A percentile compares a stretch with the other conserved stretches of the same genome.
phyloP scores from a whole-genome alignment of 2,329 filamentous ascomycete genomes.

The Parastagonospora nodorum region DNA sequence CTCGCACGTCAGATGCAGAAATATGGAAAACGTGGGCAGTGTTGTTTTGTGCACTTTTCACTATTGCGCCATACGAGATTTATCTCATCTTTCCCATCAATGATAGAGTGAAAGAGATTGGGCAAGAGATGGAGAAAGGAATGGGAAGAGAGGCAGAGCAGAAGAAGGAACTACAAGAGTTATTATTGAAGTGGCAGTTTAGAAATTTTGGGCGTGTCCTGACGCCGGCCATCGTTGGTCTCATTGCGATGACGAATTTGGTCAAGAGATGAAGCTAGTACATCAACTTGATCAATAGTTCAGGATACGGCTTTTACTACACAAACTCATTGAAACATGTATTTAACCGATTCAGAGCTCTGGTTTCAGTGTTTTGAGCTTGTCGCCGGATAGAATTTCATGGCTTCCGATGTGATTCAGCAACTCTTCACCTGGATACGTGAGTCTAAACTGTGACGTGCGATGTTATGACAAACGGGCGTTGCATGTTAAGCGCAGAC shows the following conservation, averaged over 20 bases:
- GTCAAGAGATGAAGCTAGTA: neutral
- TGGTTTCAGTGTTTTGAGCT: no score
- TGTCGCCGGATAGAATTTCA: no score
- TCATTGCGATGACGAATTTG: constrained; percentile 1
- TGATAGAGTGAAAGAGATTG: constrained; percentile 6
- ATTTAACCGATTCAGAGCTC: no score
- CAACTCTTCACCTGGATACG: no score
- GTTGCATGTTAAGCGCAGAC: no score
- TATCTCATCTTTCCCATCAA: constrained; percentile 9
- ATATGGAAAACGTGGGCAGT: constrained; percentile 6
- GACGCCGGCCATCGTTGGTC: constrained; percentile 3
- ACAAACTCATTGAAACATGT: no score
- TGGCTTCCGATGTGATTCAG: no score
- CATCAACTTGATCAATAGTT: no score
- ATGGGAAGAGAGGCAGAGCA: neutral
- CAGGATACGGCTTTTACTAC: no score
- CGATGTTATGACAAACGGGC: no score
- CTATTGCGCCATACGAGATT: constrained; percentile 10
- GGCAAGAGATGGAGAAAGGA: neutral
- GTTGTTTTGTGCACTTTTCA: neutral
- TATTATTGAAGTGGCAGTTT: constrained; percentile 4
- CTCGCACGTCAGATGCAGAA: neutral
- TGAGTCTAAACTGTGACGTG: no score
- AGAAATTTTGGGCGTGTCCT: constrained; percentile 9
- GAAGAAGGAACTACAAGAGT: neutral